Conservation (phyloP, 2,329 filamentous ascomycete species). For the Endoconidiophora laricicola region DNA sequence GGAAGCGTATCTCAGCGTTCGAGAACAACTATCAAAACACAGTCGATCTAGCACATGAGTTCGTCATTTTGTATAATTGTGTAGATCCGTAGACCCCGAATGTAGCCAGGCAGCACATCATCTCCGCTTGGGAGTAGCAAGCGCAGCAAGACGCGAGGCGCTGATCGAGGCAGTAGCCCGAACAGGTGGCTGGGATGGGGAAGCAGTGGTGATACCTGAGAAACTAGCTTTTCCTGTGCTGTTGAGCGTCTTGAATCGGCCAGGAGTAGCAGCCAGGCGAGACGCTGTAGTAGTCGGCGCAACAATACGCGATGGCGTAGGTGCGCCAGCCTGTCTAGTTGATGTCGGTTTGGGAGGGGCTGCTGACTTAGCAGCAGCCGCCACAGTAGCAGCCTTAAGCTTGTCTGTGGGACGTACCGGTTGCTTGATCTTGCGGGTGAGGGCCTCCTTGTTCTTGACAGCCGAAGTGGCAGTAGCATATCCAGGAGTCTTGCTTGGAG, state of each 20-base stretch:
- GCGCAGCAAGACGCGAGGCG: slow-evolving; percentile 7
- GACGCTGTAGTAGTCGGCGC: background rate
- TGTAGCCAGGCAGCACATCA: background rate
- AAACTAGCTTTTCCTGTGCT: no score
- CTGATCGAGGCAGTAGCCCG: slow-evolving; percentile 5
- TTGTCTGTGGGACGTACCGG: slow-evolving; percentile 12
- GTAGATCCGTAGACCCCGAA: background rate
- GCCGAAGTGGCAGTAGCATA: slow-evolving; percentile 9
- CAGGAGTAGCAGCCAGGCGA: background rate
- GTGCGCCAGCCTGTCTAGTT: no score
- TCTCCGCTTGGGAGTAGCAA: slow-evolving; percentile 9
- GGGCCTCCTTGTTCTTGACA: slow-evolving; percentile 8
- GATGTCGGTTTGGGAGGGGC: no score
- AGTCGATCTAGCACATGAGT: background rate
- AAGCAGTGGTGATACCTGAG: background rate
- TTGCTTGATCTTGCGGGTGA: slow-evolving; percentile 11
- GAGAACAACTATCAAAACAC: background rate
- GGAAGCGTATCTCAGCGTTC: background rate
- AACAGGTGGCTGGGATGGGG: background rate
- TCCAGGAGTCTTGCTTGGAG: slow-evolving; percentile 1
- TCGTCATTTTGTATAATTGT: background rate
- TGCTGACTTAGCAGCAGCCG: background rate
- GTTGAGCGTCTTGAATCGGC: background rate
- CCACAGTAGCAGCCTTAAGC: slow-evolving; percentile 3
- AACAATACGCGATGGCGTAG: background rate